A percentile compares a stretch with the other conserved stretches of the same genome.
Evolutionary conservation across 495 filamentous ascomycete genomes (phyloP).

Genomic region (Xanthoparmelia taractica): DNA sequence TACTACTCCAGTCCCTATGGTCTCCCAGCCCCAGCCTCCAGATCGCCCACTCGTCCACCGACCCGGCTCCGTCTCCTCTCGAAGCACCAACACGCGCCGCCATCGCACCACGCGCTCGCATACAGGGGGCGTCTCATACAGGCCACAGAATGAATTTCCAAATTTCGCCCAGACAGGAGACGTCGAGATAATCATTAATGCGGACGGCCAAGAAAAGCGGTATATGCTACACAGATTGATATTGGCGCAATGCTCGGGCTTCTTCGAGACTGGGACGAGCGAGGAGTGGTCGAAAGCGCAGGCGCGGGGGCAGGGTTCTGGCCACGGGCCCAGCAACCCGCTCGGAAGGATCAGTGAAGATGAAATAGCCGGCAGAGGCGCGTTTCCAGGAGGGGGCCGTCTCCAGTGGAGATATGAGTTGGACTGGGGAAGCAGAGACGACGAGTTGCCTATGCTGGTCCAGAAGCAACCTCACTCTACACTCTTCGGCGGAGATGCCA

Average conservation of each 20-base stretch:
- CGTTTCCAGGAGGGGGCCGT: constrained; percentile 33
- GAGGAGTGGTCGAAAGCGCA: constrained; percentile 71
- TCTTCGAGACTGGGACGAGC: constrained; percentile 84
- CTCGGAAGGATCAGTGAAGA: constrained; percentile 53
- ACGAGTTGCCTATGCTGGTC: constrained; percentile 81
- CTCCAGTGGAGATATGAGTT: constrained; percentile 81
- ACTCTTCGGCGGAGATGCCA: constrained; percentile 38
- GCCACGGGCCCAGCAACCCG: constrained; percentile 27
- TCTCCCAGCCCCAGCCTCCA: constrained; percentile 62
- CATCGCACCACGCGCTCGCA: constrained; percentile 74
- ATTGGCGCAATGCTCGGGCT: constrained; percentile 78
- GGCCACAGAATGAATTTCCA: constrained; percentile 82
- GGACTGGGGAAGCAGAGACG: constrained; percentile 62
- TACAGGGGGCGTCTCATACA: constrained; percentile 62
- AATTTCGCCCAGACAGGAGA: constrained; percentile 84
- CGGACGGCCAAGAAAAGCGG: constrained; percentile 63
- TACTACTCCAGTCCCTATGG: constrained; percentile 43
- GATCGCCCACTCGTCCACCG: constrained; percentile 45
- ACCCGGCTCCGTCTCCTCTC: constrained; percentile 55
- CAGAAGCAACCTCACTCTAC: constrained; percentile 55
- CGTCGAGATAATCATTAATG: constrained; percentile 75
- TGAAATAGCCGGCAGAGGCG: constrained; percentile 34
- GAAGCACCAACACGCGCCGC: constrained; percentile 49
- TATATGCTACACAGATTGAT: constrained; percentile 83
- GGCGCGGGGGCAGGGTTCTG: constrained; percentile 26